These are phyloP conservation scores for Phytophthora gonapodyides DNA, from an alignment of 352 stramenopile genomes.

Conservation along the genomic window DNA sequence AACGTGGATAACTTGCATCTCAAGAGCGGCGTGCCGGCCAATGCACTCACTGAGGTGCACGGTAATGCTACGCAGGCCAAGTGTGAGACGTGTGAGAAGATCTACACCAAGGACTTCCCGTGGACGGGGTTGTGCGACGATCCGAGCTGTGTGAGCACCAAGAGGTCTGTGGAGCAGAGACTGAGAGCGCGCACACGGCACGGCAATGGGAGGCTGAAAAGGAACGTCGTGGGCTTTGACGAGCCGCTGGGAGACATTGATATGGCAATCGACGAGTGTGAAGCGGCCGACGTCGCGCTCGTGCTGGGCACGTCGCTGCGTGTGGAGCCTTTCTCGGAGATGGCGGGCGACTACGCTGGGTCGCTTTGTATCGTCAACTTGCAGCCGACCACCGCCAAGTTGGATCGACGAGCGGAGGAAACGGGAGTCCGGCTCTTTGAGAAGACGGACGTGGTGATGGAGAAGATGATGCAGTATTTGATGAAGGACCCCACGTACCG, in stretches of 20 bases:
- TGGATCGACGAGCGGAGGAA: slow-evolving; percentile 67
- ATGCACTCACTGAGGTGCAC: slow-evolving; percentile 73
- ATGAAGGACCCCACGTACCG: slow-evolving; percentile 53
- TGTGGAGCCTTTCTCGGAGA: slow-evolving; percentile 82
- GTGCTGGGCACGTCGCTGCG: slow-evolving; percentile 78
- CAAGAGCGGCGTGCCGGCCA: slow-evolving; percentile 72
- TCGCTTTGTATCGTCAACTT: slow-evolving; percentile 81
- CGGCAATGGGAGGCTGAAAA: slow-evolving; percentile 73
- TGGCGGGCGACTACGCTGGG: slow-evolving; percentile 77
- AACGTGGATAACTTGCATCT: slow-evolving; percentile 87
- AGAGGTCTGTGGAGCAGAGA: slow-evolving; percentile 61
- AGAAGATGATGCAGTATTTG: slow-evolving; percentile 73
- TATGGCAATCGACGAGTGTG: slow-evolving; percentile 77
- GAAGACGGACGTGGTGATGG: slow-evolving; percentile 80
- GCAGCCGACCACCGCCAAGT: slow-evolving; percentile 67
- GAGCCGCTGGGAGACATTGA: slow-evolving; percentile 83
- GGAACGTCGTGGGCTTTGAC: slow-evolving; percentile 84
- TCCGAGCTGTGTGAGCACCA: slow-evolving; percentile 63
- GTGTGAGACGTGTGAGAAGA: slow-evolving; percentile 87
- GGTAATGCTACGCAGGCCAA: slow-evolving; percentile 83
- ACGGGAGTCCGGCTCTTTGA: slow-evolving; percentile 74
- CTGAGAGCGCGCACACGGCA: slow-evolving; percentile 70
- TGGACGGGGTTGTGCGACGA: slow-evolving; percentile 74
- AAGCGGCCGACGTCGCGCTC: slow-evolving; percentile 73
- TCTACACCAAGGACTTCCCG: slow-evolving; percentile 76